These are phyloP conservation scores for Sclerotinia subarctica DNA, from an alignment of 2,329 filamentous ascomycete genomes.

Conservation along the genomic window DNA sequence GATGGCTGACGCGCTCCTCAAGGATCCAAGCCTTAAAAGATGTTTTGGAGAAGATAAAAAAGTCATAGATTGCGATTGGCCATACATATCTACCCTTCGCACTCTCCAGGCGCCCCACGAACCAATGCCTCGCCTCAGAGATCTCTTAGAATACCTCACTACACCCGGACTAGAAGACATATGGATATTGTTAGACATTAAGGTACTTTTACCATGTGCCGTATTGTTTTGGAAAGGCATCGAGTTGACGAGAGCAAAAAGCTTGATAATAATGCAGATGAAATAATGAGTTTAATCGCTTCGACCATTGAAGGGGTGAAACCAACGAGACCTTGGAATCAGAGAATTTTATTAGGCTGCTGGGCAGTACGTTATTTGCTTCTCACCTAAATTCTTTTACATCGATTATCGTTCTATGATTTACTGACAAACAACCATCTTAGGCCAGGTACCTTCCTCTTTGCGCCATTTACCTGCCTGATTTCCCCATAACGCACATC, in stretches of 20 bases:
- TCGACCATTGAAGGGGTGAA: conserved; percentile 57
- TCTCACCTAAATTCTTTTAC: too few species aligned
- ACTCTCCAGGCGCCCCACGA: conserved; percentile 67
- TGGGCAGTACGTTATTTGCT: conserved; percentile 60
- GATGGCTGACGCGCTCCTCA: conserved; percentile 16
- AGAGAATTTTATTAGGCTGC: conserved; percentile 73
- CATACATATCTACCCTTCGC: conserved; percentile 63
- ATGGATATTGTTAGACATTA: conserved; percentile 87
- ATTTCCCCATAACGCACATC: conserved; percentile 64
- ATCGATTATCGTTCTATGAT: neutral
- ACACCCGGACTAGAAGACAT: conserved; percentile 62
- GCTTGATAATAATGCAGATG: conserved; percentile 66
- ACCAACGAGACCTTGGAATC: conserved; percentile 59
- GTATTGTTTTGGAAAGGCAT: neutral
- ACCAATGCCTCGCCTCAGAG: conserved; percentile 68
- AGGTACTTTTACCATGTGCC: conserved; percentile 49
- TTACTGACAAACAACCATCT: conserved; percentile 20
- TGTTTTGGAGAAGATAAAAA: conserved; percentile 75
- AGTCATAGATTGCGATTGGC: conserved; percentile 74
- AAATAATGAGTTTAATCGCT: conserved; percentile 68
- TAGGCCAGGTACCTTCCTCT: conserved; percentile 66
- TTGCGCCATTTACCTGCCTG: conserved; percentile 58
- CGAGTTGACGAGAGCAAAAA: conserved; percentile 36
- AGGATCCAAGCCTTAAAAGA: conserved; percentile 74
- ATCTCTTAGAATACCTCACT: conserved; percentile 70